Evolutionary conservation across 2,329 filamentous ascomycete genomes (phyloP).

Genomic region (Ophiosphaerella narmari): DNA sequence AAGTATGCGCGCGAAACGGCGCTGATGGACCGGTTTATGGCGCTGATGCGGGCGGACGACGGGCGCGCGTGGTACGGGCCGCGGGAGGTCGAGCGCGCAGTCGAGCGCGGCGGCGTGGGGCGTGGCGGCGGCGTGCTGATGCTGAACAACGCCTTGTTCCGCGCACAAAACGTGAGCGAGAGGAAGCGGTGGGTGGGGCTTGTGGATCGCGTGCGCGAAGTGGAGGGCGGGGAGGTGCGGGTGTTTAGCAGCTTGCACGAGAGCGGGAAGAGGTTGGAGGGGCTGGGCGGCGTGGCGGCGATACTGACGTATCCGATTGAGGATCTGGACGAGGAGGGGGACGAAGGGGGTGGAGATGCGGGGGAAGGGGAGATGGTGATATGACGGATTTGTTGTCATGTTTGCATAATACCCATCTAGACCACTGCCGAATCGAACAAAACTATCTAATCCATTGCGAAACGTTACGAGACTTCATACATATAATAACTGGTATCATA

Average conservation of each 20-base stretch:
- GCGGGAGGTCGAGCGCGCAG: constrained; percentile 77
- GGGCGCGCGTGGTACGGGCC: constrained; percentile 90
- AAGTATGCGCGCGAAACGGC: constrained; percentile 84
- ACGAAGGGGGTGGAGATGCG: constrained; percentile 40
- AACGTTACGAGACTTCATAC: too few relatives aligned
- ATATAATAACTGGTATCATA: too few relatives aligned
- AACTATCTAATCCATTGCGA: too few relatives aligned
- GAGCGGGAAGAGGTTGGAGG: constrained; percentile 83
- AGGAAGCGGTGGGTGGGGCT: constrained; percentile 81
- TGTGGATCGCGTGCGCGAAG: constrained; percentile 82
- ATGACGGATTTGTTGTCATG: too few relatives aligned
- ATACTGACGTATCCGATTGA: constrained; percentile 86
- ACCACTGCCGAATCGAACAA: too few relatives aligned
- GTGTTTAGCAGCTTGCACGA: constrained; percentile 94
- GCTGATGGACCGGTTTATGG: constrained; percentile 82
- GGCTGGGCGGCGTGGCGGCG: constrained; percentile 84
- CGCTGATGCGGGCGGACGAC: constrained; percentile 79
- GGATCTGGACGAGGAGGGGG: constrained; percentile 72
- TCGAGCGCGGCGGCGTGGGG: constrained; percentile 86
- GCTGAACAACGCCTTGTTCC: constrained; percentile 85
- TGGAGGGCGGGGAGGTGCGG: constrained; percentile 81
- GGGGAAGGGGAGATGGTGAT: too few relatives aligned
- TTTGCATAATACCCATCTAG: too few relatives aligned
- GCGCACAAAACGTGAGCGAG: constrained; percentile 76
- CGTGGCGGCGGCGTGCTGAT: constrained; percentile 82